Evolutionary conservation across 2,329 filamentous ascomycete genomes (phyloP), one percentile per base, ranked within the genome.

Genomic region (Alternaria infectoria): DNA sequence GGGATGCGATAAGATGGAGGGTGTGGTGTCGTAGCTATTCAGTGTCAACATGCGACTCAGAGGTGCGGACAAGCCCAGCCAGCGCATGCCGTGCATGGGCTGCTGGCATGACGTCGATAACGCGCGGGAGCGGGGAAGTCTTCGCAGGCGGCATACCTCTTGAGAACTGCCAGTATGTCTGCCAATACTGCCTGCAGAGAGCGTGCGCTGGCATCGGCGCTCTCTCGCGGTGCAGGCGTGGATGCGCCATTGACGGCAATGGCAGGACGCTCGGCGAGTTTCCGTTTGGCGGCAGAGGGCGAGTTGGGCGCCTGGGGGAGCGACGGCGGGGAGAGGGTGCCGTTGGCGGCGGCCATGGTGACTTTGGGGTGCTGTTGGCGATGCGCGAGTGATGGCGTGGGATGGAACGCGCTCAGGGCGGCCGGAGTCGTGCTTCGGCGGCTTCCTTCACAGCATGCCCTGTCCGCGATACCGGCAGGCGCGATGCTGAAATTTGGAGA

Each of bases 1-100:
- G 17, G 79, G 65, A 57, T 80, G 76, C 28, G 81, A 66, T 50
- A 86, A 77, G 63, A 85, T 81, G 17, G 83, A 84, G 17, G 83
- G 82, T 11, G 76, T 72, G 3, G 81, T 82, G 69, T 85, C 83
- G 61, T 80, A 78, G 68, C 79, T 81, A 64, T 40, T 46, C 49
- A 30, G 54, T 25, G 64, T 72, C 58, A 74, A 69, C 54, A 28
- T 50, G 26, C 50, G 57, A 57, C 36, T 23, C n/a, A 19, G 23
- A 45, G 32, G 54, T 54, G 19, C 32, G 17, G 47, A 44, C 10
- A 23, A 26, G 43, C 21, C 43, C 30, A 45, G 17, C 6, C 26
- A 55, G 57, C 57, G 57, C 57, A 47, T 17, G 12, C 44, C 11
- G 44, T 46, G 15, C 9, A 21, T n/a, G 28, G 40, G 21, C 50